Percentiles rank a stretch among this genome's conserved stretches.
phyloP scores from a whole-genome alignment of 805 yeast species.

The Zygosaccharomyces bisporus region DNA sequence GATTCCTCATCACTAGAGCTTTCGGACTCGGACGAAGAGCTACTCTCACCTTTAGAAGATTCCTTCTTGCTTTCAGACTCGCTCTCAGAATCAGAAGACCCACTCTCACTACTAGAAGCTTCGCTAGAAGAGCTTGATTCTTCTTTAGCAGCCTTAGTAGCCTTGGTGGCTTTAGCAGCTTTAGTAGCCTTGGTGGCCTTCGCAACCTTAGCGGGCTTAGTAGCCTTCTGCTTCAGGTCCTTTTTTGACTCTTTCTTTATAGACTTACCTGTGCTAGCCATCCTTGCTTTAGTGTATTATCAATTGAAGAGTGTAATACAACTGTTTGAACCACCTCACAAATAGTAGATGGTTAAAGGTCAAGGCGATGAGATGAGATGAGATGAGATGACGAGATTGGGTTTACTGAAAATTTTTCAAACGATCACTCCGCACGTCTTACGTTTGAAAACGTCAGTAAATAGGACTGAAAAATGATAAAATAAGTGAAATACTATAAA shows the following conservation, averaged over 20 bases:
- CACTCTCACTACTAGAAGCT: conserved; percentile 16
- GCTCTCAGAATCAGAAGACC: conserved; percentile 10
- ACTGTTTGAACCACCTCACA: background rate
- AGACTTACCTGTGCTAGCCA: conserved; percentile 4
- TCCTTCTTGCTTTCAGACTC: conserved; percentile 6
- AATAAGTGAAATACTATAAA: no score
- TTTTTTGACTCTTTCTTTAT: conserved; percentile 2
- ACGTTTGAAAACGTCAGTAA: conserved; percentile 5
- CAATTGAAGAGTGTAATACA: background rate
- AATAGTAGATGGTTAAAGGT: background rate
- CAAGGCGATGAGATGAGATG: conserved; percentile 19
- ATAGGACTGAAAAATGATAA: background rate
- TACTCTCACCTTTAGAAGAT: conserved; percentile 16
- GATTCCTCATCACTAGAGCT: conserved; percentile 33
- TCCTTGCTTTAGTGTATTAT: background rate
- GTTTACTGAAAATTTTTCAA: conserved; percentile 14
- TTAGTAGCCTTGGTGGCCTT: conserved; percentile 23
- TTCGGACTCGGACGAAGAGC: conserved; percentile 21
- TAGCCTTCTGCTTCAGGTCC: conserved; percentile 11
- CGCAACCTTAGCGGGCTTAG: conserved; percentile 28
- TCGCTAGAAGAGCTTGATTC: conserved; percentile 14
- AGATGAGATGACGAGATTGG: conserved; percentile 17
- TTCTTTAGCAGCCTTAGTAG: conserved; percentile 20
- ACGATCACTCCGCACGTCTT: conserved; percentile 4
- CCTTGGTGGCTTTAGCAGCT: no score